Conservation (phyloP, 345 rosid genomes). For the Limnanthes douglasii region DNA sequence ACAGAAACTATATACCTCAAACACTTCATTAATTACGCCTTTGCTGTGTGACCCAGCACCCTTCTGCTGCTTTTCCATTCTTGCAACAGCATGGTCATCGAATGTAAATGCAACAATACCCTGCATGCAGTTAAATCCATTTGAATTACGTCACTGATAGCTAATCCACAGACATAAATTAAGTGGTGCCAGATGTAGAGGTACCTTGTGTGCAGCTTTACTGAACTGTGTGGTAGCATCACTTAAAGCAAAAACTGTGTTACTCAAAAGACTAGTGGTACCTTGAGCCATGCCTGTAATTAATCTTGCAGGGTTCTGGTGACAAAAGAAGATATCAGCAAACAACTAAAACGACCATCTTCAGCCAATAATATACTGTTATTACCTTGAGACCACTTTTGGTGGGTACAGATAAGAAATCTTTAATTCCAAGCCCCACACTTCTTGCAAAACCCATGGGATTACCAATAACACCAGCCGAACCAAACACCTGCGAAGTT, state of each 20-base stretch:
- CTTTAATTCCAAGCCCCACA: constrained; percentile 75
- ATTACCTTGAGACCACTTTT: constrained; percentile 60
- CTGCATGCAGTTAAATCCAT: constrained; percentile 21
- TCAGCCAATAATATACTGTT: background rate
- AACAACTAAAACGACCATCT: background rate
- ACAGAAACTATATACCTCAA: constrained; percentile 55
- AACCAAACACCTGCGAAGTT: constrained; percentile 67
- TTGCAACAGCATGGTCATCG: constrained; percentile 76
- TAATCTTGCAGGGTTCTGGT: constrained; percentile 79
- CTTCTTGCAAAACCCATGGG: constrained; percentile 95
- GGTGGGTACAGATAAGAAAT: constrained; percentile 83
- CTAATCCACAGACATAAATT: background rate
- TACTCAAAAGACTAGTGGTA: constrained; percentile 78
- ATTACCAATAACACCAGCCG: constrained; percentile 97
- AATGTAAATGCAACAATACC: constrained; percentile 92
- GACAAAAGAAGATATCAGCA: constrained; percentile 4
- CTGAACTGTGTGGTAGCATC: constrained; percentile 96
- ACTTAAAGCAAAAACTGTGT: constrained; percentile 83
- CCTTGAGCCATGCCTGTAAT: constrained; percentile 90
- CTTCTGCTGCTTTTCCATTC: constrained; percentile 58
- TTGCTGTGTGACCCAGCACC: constrained; percentile 67
- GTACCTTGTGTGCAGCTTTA: constrained; percentile 97
- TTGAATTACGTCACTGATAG: constrained; percentile 6
- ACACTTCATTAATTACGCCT: constrained; percentile 85
- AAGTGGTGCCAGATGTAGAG: constrained; percentile 6